Base-by-base conservation (phyloP, 106 monocot species). In the Dendrobium huoshanense region DNA sequence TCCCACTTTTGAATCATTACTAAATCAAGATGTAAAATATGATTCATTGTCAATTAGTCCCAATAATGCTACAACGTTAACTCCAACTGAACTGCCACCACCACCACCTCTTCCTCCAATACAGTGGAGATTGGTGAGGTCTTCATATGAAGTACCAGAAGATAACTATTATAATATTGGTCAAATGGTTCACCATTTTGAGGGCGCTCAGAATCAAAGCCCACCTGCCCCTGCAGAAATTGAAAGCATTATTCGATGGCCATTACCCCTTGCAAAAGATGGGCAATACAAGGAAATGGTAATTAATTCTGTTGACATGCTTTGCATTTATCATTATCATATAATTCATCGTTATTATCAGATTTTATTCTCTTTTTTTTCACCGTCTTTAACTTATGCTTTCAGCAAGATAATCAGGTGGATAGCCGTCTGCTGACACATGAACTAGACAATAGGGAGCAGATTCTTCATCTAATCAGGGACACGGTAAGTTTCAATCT, bases 61-160 rank as follows among this genome's bases (percentile, higher is more conserved):
- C 47, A 81, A 44, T 25, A 85, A 59, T 84, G 48, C 33, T 81
- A 22, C 56, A 77, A 56, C 75, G 41, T 56, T 81, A 72, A 27
- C 73, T 33, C 80, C 79, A 68, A 86, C 47, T 80, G 85, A 88
- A 43, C 81, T 81, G 79, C 91, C 93, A 31, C 90, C 87, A 24
- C 88, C 88, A 55, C 98, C 95, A n/a, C 95, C 98, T 70, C 91
- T 95, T 59, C 98, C 98, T 79, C 95, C 98, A 79, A 72, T 87
- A 61, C 90, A 90, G 54, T 98, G 95, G 98, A 93, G 89, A 67
- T 80, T 79, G 48, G 33, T n/a, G 33, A 95, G 84, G 78, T 15
- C 77, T 31, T 42, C 74, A 49, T 55, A 65, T 79, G 49, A 72
- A 18, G 65, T 74, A 78, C 58, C 73, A 58, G 80, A 83, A 59